phyloP scores from a whole-genome alignment of 345 rosid genomes.

The Atalantia buxifolia region DNA sequence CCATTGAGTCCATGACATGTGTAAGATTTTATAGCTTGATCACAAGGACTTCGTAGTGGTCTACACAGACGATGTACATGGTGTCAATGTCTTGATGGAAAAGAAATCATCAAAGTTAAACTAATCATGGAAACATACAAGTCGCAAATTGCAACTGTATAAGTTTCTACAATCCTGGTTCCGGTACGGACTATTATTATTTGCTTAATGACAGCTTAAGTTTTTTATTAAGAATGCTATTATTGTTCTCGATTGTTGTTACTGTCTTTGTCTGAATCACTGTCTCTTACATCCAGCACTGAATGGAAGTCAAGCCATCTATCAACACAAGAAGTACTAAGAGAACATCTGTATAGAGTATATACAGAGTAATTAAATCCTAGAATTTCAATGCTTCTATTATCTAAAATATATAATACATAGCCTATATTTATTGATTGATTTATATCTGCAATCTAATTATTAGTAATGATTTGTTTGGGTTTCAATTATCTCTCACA shows the following conservation, averaged over 20 bases:
- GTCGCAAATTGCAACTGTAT: not conserved
- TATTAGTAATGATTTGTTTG: not conserved
- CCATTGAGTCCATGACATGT: slow-evolving; percentile 12
- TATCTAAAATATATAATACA: not conserved
- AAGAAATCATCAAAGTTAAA: slow-evolving; percentile 17
- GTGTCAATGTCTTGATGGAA: slow-evolving; percentile 24
- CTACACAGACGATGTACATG: not conserved
- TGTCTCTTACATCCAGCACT: not conserved
- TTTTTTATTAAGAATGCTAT: not conserved
- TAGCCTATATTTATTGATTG: not conserved
- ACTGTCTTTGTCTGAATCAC: not conserved
- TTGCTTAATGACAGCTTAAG: not conserved
- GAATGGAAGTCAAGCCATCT: slow-evolving; percentile 1
- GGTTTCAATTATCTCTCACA: not conserved
- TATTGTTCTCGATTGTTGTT: not conserved
- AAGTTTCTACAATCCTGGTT: not conserved
- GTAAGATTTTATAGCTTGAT: slow-evolving; percentile 6
- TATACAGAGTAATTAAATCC: not conserved
- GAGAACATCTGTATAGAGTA: not conserved
- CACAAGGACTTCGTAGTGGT: not conserved
- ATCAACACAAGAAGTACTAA: not conserved
- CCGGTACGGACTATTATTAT: not conserved
- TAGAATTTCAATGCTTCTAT: not conserved
- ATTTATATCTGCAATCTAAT: not conserved
- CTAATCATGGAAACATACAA: slow-evolving; percentile 5